Evolutionary conservation across 2,329 filamentous ascomycete species (phyloP).

Genomic region (Pestalotiopsis sp.): DNA sequence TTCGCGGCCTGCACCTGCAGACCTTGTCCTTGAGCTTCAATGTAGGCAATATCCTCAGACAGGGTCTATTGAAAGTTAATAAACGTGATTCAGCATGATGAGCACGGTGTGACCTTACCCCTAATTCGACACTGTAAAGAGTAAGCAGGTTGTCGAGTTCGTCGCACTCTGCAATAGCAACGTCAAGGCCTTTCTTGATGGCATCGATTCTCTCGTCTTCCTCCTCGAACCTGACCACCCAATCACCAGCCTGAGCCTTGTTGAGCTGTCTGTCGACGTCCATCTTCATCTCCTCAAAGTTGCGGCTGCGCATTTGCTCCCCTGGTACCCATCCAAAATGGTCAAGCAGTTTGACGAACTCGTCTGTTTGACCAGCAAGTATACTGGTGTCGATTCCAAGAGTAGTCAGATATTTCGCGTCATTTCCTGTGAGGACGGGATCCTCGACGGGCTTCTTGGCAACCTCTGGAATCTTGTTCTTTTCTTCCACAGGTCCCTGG

Average conservation of each 20-base stretch:
- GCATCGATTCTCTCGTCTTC: conserved; percentile 88
- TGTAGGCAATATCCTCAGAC: conserved; percentile 93
- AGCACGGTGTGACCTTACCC: conserved; percentile 54
- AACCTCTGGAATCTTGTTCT: conserved; percentile 29
- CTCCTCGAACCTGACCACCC: conserved; percentile 80
- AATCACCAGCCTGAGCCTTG: conserved; percentile 87
- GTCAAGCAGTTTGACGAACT: conserved; percentile 80
- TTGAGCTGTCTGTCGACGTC: conserved; percentile 87
- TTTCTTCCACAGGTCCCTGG: conserved; percentile 36
- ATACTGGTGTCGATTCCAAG: conserved; percentile 76
- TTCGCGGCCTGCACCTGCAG: conserved; percentile 96
- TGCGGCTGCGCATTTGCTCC: conserved; percentile 70
- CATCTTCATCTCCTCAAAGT: conserved; percentile 76
- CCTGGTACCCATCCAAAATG: conserved; percentile 87
- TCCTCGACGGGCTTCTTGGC: conserved; percentile 50
- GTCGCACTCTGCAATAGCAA: conserved; percentile 91
- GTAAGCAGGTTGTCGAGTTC: conserved; percentile 93
- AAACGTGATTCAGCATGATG: background rate
- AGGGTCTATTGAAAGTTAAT: conserved; percentile 65
- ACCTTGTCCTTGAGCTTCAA: conserved; percentile 95
- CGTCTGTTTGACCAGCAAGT: conserved; percentile 73
- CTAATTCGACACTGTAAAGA: conserved; percentile 90
- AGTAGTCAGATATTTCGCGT: conserved; percentile 73
- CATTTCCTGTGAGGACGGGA: conserved; percentile 69
- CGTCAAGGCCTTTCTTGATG: conserved; percentile 82